Evolutionary conservation across 176 grass and related monocot species (phyloP).

Genomic region (Raddia distichophylla): DNA sequence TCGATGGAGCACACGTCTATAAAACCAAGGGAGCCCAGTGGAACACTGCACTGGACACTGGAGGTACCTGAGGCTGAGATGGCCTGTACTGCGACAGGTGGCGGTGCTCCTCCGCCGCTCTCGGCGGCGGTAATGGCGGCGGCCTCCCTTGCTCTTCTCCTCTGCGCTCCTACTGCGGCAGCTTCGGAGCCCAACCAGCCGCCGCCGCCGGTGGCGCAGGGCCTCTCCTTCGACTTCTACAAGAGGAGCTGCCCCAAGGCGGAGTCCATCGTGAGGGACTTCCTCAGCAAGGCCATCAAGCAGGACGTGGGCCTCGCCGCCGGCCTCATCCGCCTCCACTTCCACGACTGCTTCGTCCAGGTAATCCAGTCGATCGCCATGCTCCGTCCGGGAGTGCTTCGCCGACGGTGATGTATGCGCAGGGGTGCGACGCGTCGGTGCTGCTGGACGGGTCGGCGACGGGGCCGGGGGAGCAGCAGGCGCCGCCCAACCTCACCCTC

Average conservation of each 20-base stretch:
- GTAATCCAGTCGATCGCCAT: too few relatives aligned
- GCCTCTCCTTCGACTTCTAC: slow-evolving; percentile 68
- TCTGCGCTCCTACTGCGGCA: neutral
- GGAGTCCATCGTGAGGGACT: slow-evolving; percentile 42
- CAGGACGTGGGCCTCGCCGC: slow-evolving; percentile 61
- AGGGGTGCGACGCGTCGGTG: slow-evolving; percentile 81
- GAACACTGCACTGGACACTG: too few relatives aligned
- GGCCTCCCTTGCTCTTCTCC: neutral
- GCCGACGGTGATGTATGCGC: neutral
- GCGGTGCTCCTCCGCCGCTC: neutral
- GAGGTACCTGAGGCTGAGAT: neutral
- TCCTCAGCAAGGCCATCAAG: slow-evolving; percentile 40
- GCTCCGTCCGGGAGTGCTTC: too few relatives aligned
- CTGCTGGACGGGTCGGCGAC: slow-evolving; percentile 61
- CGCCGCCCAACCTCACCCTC: slow-evolving; percentile 67
- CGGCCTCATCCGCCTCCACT: slow-evolving; percentile 66
- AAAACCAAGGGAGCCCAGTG: too few relatives aligned
- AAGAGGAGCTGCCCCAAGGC: slow-evolving; percentile 46
- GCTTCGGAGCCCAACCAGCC: neutral
- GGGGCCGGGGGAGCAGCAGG: slow-evolving; percentile 62
- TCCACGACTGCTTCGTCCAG: slow-evolving; percentile 88
- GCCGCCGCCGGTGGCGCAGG: slow-evolving; percentile 31
- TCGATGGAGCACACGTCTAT: too few relatives aligned
- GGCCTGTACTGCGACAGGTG: neutral
- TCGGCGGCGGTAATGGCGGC: neutral